Conservation (phyloP, 805 yeast genomes). For the Hanseniaspora valbyensis region DNA sequence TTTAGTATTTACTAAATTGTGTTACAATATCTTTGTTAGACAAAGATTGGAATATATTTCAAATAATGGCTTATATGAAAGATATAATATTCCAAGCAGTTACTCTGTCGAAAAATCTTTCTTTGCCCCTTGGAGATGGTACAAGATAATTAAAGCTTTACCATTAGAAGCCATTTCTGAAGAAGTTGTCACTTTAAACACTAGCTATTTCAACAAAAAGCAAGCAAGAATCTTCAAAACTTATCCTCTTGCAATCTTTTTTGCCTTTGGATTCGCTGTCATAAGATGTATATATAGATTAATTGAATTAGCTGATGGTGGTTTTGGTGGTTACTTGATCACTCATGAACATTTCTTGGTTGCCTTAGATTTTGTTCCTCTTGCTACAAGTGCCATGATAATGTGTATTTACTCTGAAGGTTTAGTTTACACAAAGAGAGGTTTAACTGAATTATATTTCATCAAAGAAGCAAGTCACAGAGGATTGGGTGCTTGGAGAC, state of each 20-base stretch:
- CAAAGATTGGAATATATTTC: slow-evolving; percentile 23
- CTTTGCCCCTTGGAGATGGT: slow-evolving; percentile 14
- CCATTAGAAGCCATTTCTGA: background rate
- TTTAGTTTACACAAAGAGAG: slow-evolving; percentile 31
- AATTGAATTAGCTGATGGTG: slow-evolving; percentile 58
- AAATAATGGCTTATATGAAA: slow-evolving; percentile 9
- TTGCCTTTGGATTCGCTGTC: slow-evolving; percentile 44
- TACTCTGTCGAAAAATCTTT: background rate
- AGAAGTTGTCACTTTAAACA: slow-evolving; percentile 24
- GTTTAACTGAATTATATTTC: background rate
- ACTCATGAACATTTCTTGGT: slow-evolving; percentile 49
- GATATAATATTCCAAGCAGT: background rate
- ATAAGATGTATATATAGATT: slow-evolving; percentile 64
- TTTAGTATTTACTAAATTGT: slow-evolving; percentile 38
- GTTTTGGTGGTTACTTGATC: slow-evolving; percentile 56
- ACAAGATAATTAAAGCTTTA: slow-evolving; percentile 1
- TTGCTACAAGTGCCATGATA: slow-evolving; percentile 36
- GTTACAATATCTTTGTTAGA: slow-evolving; percentile 31
- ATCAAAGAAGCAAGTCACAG: slow-evolving; percentile 4
- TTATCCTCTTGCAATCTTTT: slow-evolving; percentile 37
- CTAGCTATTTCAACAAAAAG: background rate
- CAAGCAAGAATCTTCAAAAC: slow-evolving; percentile 18
- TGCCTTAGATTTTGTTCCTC: slow-evolving; percentile 52
- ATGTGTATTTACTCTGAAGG: slow-evolving; percentile 55
- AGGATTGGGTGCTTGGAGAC: background rate